These are phyloP conservation scores for Euphrasia confusa DNA, from an alignment of 257 asterid genomes.

Conservation along the genomic window DNA sequence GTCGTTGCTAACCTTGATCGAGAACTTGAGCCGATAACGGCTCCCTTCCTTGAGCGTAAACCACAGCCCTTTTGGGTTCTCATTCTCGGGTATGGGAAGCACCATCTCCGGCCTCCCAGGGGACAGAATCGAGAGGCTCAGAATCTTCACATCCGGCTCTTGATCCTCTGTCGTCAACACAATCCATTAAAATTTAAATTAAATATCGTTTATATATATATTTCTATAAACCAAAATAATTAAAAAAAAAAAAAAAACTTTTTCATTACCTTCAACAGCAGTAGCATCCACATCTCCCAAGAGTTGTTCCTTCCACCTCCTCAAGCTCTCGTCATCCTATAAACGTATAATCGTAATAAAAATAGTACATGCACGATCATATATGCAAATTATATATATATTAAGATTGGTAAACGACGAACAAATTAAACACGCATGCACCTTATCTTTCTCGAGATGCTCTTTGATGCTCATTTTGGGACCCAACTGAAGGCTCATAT, in stretches of 20 bases:
- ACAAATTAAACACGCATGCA: no score
- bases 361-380: no score
- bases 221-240: no score
- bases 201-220: no score
- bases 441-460: constrained; percentile 51
- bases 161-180: constrained; percentile 28
- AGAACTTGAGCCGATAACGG: constrained; percentile 35
- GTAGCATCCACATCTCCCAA: constrained; percentile 41
- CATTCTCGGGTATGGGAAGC: constrained; percentile 40
- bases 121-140: constrained; percentile 40
- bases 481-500: constrained; percentile 35
- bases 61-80: constrained; percentile 46
- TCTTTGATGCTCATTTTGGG: constrained; percentile 42
- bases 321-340: constrained; percentile 52
- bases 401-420: no score
- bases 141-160: constrained; percentile 46
- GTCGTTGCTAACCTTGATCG: constrained; percentile 42
- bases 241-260: no score
- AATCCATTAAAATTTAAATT: no score
- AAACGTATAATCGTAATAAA: no score
- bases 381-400: no score
- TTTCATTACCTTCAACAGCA: constrained; percentile 32
- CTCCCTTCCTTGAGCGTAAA: constrained; percentile 51
- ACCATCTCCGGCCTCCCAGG: constrained; percentile 30
- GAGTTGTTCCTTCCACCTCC: constrained; percentile 52